Base-by-base conservation (phyloP, 495 filamentous ascomycete genomes). In the Penicillium dipodomyicola region DNA sequence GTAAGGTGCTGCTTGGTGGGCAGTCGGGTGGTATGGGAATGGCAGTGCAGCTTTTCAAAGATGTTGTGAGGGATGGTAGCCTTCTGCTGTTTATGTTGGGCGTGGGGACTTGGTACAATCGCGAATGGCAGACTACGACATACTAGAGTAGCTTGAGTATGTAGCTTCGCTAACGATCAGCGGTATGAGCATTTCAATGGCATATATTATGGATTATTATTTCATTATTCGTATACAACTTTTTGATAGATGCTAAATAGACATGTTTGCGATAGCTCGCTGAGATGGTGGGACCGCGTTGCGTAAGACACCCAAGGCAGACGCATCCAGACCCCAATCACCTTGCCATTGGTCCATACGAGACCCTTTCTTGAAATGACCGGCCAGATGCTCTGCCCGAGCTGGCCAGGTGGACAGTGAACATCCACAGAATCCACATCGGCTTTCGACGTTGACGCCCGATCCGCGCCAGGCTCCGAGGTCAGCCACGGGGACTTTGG, bases 71-170 rank as follows among this genome's bases (percentile, higher is more conserved):
- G 52, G 94, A 95, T 72, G 81, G 79, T 1, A 84, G 87, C 58
- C 85, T 96, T 4, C 81, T 88, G 49, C 71, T 96, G 4, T 96
- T 96, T 78, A 81, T 91, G 52, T 69, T 96, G 62, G 91, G 91
- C 14, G 74, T 82, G 29, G 80, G 83, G 55, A 78, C 79, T 50
- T 93, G 88, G 87, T 84, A 80, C 76, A 77, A 77, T 57, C 72
- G 74, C 11, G 72, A 67, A 49, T 75, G 73, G 75, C 55, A 63
- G 55, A 57, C 37, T 41, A 35, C 41, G 19, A 33, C n/a, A 10
- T 51, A 51, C n/a, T 57, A 52, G 55, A 2, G 12, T 25, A 27
- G 22, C 9, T n/a, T 12, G 17, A 37, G 22, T 27, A 29, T 41
- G 19, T 12, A 23, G 10, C 5, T 29, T 37, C 14, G 7, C 33